A percentile compares a stretch with the other conserved stretches of the same genome.
Conservation (phyloP, 306 rosid species). For the Amphicarpaea edgeworthii region DNA sequence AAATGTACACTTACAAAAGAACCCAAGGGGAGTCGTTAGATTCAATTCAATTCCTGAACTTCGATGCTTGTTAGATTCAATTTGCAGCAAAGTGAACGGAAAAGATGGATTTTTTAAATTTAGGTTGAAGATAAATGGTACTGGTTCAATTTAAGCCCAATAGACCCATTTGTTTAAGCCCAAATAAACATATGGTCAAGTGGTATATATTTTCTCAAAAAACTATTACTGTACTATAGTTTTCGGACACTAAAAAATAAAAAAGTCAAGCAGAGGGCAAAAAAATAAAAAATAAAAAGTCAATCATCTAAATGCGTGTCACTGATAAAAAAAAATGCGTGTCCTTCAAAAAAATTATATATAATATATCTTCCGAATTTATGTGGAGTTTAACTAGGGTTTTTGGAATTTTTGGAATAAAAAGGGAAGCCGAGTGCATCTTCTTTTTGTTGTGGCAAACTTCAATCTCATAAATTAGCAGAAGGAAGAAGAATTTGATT, state of each 20-base stretch:
- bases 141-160: not conserved
- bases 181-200: not conserved
- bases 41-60: not conserved
- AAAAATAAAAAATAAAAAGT: not conserved
- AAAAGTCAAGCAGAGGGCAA: no score
- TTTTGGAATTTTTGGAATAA: conserved; percentile 41
- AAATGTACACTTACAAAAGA: conserved; percentile 17
- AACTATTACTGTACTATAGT: no score
- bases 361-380: not conserved
- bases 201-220: no score
- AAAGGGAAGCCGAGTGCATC: conserved; percentile 36
- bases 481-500: conserved; percentile 37
- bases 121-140: not conserved
- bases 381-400: conserved; percentile 47
- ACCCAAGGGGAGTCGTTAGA: no score
- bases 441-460: conserved; percentile 18
- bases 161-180: not conserved
- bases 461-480: conserved; percentile 1
- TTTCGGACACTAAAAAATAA: no score
- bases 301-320: not conserved
- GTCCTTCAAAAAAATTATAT: not conserved
- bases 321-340: no score
- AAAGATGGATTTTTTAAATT: not conserved
- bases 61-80: conserved; percentile 5
- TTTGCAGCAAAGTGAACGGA: not conserved